Conservation (phyloP, 1,284 basidiomycete species). For the Fistulinella cinereoalba region DNA sequence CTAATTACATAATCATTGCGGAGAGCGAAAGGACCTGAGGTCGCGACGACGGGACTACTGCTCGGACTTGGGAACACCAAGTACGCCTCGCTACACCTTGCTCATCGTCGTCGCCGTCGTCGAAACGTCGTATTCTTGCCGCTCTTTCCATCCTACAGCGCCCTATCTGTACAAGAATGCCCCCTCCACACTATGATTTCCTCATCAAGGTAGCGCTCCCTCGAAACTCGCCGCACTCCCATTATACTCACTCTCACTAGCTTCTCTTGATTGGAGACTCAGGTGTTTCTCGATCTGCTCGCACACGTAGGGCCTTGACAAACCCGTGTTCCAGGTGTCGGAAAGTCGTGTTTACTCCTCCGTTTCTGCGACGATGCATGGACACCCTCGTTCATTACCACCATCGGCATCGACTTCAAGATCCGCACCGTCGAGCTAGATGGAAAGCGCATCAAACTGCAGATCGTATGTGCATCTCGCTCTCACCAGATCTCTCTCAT, state of each 20-base stretch:
- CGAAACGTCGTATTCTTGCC: too few relatives aligned
- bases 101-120: neutral
- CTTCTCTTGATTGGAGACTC: slow-evolving; percentile 97
- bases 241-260: slow-evolving; percentile 38
- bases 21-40: slow-evolving; percentile 16
- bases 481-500: slow-evolving; percentile 6
- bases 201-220: slow-evolving; percentile 74
- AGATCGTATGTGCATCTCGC: slow-evolving; percentile 67
- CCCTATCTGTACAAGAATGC: slow-evolving; percentile 46
- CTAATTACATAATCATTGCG: slow-evolving; percentile 24
- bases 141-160: neutral
- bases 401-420: slow-evolving; percentile 96
- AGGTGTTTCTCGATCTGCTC: slow-evolving; percentile 46
- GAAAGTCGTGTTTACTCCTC: slow-evolving; percentile 97
- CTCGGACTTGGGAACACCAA: neutral
- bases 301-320: neutral
- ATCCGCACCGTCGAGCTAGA: slow-evolving; percentile 97
- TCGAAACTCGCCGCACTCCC: neutral
- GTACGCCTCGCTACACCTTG: neutral
- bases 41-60: neutral
- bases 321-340: slow-evolving; percentile 65
- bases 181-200: slow-evolving; percentile 86
- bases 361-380: slow-evolving; percentile 99
- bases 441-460: slow-evolving; percentile 94
- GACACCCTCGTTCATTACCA: slow-evolving; percentile 99